phyloP scores from a whole-genome alignment of 768 basidiomycete genomes.

The Sarcomyxa edulis region DNA sequence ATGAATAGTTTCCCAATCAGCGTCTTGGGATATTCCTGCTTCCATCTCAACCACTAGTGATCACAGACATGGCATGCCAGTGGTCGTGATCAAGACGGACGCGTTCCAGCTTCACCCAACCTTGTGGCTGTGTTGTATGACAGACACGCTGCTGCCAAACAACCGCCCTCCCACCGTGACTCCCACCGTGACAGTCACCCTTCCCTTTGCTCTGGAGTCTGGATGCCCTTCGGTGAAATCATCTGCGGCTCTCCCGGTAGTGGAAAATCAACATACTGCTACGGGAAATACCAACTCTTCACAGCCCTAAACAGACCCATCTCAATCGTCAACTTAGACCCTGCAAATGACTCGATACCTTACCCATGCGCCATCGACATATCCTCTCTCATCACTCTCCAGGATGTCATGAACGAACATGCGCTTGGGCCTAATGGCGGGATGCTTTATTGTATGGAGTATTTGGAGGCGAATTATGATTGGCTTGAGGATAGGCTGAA shows the following conservation, averaged over 20 bases:
- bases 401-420: slow-evolving; percentile 81
- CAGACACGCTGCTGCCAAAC: too few species aligned
- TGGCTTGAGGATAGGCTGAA: slow-evolving; percentile 70
- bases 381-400: slow-evolving; percentile 76
- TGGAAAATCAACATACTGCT: slow-evolving; percentile 86
- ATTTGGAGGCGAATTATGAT: slow-evolving; percentile 92
- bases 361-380: slow-evolving; percentile 92
- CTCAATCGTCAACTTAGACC: slow-evolving; percentile 91
- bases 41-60: too few species aligned
- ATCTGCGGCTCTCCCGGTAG: slow-evolving; percentile 84
- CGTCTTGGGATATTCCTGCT: too few species aligned
- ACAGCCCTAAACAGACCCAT: slow-evolving; percentile 83
- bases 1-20: too few species aligned
- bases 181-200: too few species aligned
- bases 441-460: slow-evolving; percentile 96
- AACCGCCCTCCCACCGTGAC: neutral
- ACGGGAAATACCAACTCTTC: slow-evolving; percentile 85
- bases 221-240: slow-evolving; percentile 85
- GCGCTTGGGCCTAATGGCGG: slow-evolving; percentile 93
- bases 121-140: too few species aligned
- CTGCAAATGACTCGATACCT: slow-evolving; percentile 84
- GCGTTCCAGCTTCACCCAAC: too few species aligned
- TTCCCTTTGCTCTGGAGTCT: too few species aligned
- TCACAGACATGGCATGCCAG: too few species aligned
- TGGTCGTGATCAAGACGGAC: too few species aligned